Evolutionary conservation across 495 filamentous ascomycete genomes (phyloP), one percentile per base, ranked within the genome.

Genomic region (Xylaria nigripes): DNA sequence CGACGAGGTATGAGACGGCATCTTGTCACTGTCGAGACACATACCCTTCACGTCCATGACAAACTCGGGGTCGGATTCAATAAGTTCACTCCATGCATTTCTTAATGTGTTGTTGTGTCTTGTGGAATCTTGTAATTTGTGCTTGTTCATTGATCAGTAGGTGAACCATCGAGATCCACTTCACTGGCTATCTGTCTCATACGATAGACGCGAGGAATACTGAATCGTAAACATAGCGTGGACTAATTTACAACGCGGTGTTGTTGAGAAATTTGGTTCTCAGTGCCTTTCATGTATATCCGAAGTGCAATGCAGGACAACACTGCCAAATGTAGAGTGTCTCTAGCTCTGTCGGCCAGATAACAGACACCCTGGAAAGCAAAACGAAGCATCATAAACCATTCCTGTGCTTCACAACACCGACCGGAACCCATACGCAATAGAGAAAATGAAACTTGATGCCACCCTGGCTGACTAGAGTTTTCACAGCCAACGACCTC

Each of bases 381-480:
- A 60, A 64, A 64, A 45, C 36, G 60, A 63, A 64, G 53, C 63
- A 63, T 57, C 52, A 60, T 49, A 60, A 60, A 55, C 61, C 64
- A 60, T 67, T 62, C 57, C 64, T 60, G 48, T 63, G 44, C 58
- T 66, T 60, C 64, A 59, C 64, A 67, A 67, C 64, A 67, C 64
- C 64, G 57, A 62, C 64, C 64, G 52, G n/a, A 61, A 54, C 61
- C 64, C 64, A 61, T 56, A 67, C 61, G 61, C 52, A 66, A 59
- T 67, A 64, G 61, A 64, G 45, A 58, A 67, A 67, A 64, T 56
- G 57, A 62, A 64, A 67, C 56, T 54, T 59, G 40, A 46, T 57
- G 48, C 57, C 56, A 61, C 56, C 56, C 42, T 50, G 58, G 61
- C 49, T 32, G 32, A 12, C 54, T 36, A 45, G 62, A 57, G 58